Evolutionary conservation across 2,329 filamentous ascomycete species (phyloP).

Genomic region (Hypoxylon sp.): DNA sequence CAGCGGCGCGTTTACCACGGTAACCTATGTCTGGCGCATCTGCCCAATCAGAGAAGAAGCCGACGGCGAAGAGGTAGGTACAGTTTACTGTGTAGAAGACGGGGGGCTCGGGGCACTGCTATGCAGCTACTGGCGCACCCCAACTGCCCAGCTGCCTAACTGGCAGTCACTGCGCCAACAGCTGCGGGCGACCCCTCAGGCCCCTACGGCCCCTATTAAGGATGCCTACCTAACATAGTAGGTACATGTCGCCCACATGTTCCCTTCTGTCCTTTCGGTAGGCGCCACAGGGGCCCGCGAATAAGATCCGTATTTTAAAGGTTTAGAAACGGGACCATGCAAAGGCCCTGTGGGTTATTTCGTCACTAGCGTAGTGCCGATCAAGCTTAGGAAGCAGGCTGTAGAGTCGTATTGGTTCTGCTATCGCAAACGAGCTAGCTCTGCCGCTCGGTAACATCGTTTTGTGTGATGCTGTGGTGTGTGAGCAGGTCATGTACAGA

Average conservation of each 20-base stretch:
- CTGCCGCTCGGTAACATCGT: too few relatives aligned
- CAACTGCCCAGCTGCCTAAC: too few relatives aligned
- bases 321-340: background rate
- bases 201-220: background rate
- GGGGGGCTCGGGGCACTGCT: too few relatives aligned
- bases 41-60: constrained; percentile 6
- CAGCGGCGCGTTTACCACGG: constrained; percentile 2
- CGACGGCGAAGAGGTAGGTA: background rate
- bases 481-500: too few relatives aligned
- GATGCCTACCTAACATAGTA: background rate
- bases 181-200: background rate
- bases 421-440: background rate
- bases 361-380: background rate
- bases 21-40: constrained; percentile 1
- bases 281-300: background rate
- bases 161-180: too few relatives aligned
- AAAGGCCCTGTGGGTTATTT: background rate
- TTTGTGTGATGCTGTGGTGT: too few relatives aligned
- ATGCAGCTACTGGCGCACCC: too few relatives aligned
- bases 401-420: background rate
- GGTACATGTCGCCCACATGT: too few relatives aligned
- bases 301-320: background rate
- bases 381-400: background rate
- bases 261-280: too few relatives aligned
- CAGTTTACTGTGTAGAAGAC: too few relatives aligned